phyloP scores from a whole-genome alignment of 106 monocot species.

The Ottelia alismoides region DNA sequence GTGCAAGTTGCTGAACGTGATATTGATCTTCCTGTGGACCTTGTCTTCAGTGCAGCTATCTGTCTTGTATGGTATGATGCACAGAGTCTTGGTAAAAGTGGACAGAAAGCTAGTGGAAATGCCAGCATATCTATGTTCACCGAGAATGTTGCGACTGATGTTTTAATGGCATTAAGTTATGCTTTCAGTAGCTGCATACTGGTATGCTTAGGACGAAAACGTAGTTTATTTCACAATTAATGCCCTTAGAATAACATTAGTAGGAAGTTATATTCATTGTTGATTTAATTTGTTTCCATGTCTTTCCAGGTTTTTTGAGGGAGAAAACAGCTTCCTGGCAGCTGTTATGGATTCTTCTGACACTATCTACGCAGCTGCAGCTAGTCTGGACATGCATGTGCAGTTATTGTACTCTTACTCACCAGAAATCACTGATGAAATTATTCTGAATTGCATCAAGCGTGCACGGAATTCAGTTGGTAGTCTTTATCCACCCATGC shows the following conservation, averaged over 20 bases:
- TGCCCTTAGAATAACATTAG: too few relatives aligned
- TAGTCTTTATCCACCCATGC: conserved; percentile 52
- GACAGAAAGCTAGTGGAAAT: conserved; percentile 4
- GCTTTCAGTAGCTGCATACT: conserved; percentile 76
- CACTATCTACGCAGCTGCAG: conserved; percentile 81
- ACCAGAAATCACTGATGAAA: conserved; percentile 77
- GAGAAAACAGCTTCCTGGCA: conserved; percentile 50
- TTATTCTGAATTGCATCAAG: conserved; percentile 67
- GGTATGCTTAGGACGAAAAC: too few relatives aligned
- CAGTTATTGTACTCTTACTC: conserved; percentile 82
- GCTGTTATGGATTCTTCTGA: conserved; percentile 82
- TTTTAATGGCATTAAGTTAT: conserved; percentile 81
- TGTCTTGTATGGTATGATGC: conserved; percentile 90
- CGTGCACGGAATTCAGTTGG: conserved; percentile 14
- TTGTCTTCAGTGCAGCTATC: conserved; percentile 66
- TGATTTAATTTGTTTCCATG: too few relatives aligned
- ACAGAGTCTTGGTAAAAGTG: conserved; percentile 15
- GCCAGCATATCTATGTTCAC: conserved; percentile 41
- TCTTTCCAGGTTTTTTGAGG: conserved; percentile 82
- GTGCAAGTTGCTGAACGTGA: conserved; percentile 85
- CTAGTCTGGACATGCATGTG: conserved; percentile 66
- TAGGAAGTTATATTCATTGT: too few relatives aligned
- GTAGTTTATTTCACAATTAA: too few relatives aligned
- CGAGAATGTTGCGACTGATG: conserved; percentile 81
- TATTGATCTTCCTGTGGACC: conserved; percentile 67